Percentiles rank a stretch among this genome's conserved stretches.
Conservation (phyloP, 441 rosid genomes). For the Croton laevigatus region DNA sequence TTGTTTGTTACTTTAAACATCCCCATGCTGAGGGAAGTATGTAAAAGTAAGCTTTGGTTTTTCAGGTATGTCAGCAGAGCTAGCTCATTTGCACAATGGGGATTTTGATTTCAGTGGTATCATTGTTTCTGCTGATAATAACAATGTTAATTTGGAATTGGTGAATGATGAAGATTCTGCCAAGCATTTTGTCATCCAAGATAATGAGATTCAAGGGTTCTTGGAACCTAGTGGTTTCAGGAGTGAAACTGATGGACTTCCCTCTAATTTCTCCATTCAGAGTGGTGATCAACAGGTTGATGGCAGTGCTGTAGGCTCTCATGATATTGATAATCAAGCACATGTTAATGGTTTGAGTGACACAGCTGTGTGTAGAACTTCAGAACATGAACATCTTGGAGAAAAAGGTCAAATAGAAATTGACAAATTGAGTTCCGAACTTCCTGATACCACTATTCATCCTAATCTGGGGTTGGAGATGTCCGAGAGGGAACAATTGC, state of each 20-base stretch:
- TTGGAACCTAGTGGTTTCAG: constrained; percentile 29
- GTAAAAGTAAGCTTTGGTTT: constrained; percentile 9
- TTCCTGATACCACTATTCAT: constrained; percentile 41
- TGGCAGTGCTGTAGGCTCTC: constrained; percentile 20
- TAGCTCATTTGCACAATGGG: constrained; percentile 55
- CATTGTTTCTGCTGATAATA: constrained; percentile 37
- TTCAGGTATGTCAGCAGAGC: constrained; percentile 71
- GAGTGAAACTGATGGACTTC: constrained; percentile 40
- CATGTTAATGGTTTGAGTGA: constrained; percentile 24
- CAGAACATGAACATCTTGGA: constrained; percentile 42
- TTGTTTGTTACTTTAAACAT: not conserved
- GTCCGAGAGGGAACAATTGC: constrained; percentile 20
- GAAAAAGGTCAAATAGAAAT: constrained; percentile 45
- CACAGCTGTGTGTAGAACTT: constrained; percentile 18
- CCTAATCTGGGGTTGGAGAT: constrained; percentile 27
- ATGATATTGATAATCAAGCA: constrained; percentile 27
- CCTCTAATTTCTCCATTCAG: constrained; percentile 33
- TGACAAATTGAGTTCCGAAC: constrained; percentile 34
- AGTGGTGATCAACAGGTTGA: constrained; percentile 35
- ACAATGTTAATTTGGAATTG: constrained; percentile 40
- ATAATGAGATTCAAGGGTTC: constrained; percentile 37
- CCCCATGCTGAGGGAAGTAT: not conserved
- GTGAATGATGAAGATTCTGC: constrained; percentile 39
- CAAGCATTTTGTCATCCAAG: constrained; percentile 33
- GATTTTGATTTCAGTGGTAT: constrained; percentile 65